phyloP scores from a whole-genome alignment of 1,284 basidiomycete genomes.

The Meira miltonrushii region DNA sequence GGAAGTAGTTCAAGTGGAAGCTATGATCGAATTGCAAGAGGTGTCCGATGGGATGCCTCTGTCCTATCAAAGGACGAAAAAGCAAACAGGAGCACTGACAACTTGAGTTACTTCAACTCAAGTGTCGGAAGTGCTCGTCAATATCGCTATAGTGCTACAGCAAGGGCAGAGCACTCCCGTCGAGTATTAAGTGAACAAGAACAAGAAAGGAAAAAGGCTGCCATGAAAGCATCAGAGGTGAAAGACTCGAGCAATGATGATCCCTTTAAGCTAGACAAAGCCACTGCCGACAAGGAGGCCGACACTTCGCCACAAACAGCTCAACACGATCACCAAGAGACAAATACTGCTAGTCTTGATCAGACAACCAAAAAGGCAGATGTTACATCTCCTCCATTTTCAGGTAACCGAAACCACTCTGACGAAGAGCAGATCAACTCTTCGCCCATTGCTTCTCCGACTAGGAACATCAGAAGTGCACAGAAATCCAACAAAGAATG shows the following conservation, averaged over 20 bases:
- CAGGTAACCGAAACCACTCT: background rate
- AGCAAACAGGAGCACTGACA: background rate
- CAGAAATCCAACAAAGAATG: constrained; percentile 1
- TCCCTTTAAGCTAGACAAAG: background rate
- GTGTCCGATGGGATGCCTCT: constrained; percentile 8
- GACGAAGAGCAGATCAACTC: constrained; percentile 6
- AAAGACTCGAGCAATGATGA: background rate
- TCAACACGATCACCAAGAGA: background rate
- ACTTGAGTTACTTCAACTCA: too few relatives aligned
- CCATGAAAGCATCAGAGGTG: background rate
- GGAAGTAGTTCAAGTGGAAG: background rate
- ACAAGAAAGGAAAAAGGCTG: background rate
- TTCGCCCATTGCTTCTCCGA: constrained; percentile 6
- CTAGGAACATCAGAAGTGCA: constrained; percentile 5
- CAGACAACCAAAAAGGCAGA: too few relatives aligned
- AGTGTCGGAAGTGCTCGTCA: too few relatives aligned
- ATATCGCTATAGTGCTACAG: too few relatives aligned
- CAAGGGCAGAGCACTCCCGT: too few relatives aligned
- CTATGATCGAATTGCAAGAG: background rate
- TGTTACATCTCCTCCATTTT: background rate
- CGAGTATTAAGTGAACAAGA: background rate
- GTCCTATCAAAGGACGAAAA: constrained; percentile 8
- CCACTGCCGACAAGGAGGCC: background rate
- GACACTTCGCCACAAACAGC: background rate
- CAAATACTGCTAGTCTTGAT: background rate